A percentile compares a stretch with the other conserved stretches of the same genome.
These are phyloP conservation scores for Hordeum pubiflorum DNA, from an alignment of 202 grass and related monocot species.

Conservation along the genomic window DNA sequence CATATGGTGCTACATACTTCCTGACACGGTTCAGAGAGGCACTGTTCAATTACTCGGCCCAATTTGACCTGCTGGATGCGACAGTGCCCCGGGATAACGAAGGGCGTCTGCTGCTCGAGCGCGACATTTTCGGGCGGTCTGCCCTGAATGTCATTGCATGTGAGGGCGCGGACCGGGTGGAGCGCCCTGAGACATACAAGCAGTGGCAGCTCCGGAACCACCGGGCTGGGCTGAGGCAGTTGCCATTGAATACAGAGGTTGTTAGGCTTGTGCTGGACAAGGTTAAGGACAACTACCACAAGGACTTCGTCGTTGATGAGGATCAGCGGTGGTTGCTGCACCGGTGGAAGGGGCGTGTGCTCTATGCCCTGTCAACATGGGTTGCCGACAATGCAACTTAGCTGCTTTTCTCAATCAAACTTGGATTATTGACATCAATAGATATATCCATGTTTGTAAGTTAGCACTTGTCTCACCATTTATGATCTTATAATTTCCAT, in stretches of 20 bases:
- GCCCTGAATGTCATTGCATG: conserved; percentile 52
- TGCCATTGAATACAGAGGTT: conserved; percentile 40
- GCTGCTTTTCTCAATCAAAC: not conserved
- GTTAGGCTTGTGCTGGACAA: conserved; percentile 30
- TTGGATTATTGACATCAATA: not conserved
- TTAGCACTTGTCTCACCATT: not conserved
- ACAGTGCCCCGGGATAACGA: conserved; percentile 29
- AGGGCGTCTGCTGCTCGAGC: conserved; percentile 33
- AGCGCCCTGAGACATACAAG: conserved; percentile 60
- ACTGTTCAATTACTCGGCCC: conserved; percentile 44
- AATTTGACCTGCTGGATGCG: conserved; percentile 50
- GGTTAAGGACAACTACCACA: conserved; percentile 44
- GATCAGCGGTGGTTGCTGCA: conserved; percentile 59
- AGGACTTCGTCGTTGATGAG: conserved; percentile 51
- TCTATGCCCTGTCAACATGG: conserved; percentile 45
- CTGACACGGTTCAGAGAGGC: conserved; percentile 21
- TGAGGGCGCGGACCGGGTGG: conserved; percentile 43
- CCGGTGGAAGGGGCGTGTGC: conserved; percentile 53
- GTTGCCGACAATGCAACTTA: conserved; percentile 13
- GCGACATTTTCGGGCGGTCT: conserved; percentile 36
- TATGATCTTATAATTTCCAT: not conserved
- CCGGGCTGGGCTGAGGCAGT: conserved; percentile 47
- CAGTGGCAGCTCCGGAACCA: conserved; percentile 50
- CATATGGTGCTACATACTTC: conserved; percentile 1
- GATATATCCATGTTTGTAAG: not conserved